A percentile compares a stretch with the other conserved stretches of the same genome.
These are phyloP conservation scores for Xylaria sp. DNA, from an alignment of 2,329 filamentous ascomycete genomes.

Conservation along the genomic window DNA sequence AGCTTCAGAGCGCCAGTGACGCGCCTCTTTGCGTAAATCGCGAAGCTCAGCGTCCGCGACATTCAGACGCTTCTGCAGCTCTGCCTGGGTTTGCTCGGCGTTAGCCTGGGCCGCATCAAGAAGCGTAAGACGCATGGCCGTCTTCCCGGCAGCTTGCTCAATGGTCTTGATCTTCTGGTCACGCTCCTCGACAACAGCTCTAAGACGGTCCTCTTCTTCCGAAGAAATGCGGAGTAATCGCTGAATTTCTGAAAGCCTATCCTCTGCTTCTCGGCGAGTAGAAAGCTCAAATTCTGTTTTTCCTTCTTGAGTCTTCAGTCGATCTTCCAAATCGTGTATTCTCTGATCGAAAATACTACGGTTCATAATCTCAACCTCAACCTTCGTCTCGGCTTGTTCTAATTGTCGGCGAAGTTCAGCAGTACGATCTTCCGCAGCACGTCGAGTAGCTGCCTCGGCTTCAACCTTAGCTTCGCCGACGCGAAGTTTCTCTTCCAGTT, in stretches of 20 bases:
- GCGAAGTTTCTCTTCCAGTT: slow-evolving; percentile 63
- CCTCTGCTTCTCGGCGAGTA: slow-evolving; percentile 70
- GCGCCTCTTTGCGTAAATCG: slow-evolving; percentile 60
- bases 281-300: slow-evolving; percentile 68
- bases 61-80: slow-evolving; percentile 62
- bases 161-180: slow-evolving; percentile 68
- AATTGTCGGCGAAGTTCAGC: slow-evolving; percentile 61
- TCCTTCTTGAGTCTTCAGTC: slow-evolving; percentile 66
- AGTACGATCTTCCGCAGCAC: slow-evolving; percentile 58
- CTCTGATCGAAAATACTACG: slow-evolving; percentile 64
- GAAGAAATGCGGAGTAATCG: slow-evolving; percentile 69
- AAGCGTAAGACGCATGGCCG: slow-evolving; percentile 65
- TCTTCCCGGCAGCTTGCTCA: slow-evolving; percentile 61
- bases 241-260: slow-evolving; percentile 74
- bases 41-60: slow-evolving; percentile 60
- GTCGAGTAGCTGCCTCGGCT: slow-evolving; percentile 54
- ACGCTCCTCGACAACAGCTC: slow-evolving; percentile 70
- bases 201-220: slow-evolving; percentile 74
- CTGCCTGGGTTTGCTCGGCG: slow-evolving; percentile 58
- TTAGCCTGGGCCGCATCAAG: slow-evolving; percentile 71
- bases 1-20: slow-evolving; percentile 67
- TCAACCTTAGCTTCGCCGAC: slow-evolving; percentile 55
- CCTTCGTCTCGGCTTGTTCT: slow-evolving; percentile 61
- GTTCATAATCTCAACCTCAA: slow-evolving; percentile 67
- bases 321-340: slow-evolving; percentile 71